Evolutionary conservation across 495 filamentous ascomycete species (phyloP), one percentile per base, ranked within the genome.

Genomic region (Chlorociboria aeruginascens): DNA sequence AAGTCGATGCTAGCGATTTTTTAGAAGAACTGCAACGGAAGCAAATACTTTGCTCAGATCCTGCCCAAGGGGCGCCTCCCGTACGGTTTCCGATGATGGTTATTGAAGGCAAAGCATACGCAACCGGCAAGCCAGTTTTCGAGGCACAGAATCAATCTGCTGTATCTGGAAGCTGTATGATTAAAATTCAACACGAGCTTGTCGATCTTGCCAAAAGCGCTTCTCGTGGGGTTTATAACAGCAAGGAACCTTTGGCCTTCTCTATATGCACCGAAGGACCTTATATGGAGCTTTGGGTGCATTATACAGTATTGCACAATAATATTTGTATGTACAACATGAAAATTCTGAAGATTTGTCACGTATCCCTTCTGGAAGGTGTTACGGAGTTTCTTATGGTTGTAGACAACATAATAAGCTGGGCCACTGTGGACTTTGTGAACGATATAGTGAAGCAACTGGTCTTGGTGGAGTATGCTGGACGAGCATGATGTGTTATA

Each of bases 371-470:
- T 61, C 32, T 70, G 64, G 63, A 72, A 74, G 46, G 69, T 64
- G 52, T 52, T 69, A 45, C 70, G 69, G 20, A 71, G 72, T 30
- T 69, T 72, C 57, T 76, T 70, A 41, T 69, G 69, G n/a, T 74
- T 63, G 63, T 71, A 70, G n/a, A 74, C 58, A 40, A 68, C 68
- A 40, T 43, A 14, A 40, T 40, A n/a, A 40, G 37, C n/a, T 40
- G n/a, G 37, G 37, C 37, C n/a, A 40, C 6, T 40, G 37, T 30
- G 41, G 41, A 43, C 17, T 28, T 43, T 43, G 17, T 43, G 40
- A 42, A 42, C 17, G 40, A 42, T 17, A 42, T 42, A 42, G 40
- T 7, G 40, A 7, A 42, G 40, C 40, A 42, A 42, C 40, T 42
- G 25, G 40, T 42, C 40, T 42, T 42, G 40, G 40, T 42, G 17